Evolutionary conservation across 1,284 basidiomycete genomes (phyloP).

Genomic region (Cystobasidium slooffiae): DNA sequence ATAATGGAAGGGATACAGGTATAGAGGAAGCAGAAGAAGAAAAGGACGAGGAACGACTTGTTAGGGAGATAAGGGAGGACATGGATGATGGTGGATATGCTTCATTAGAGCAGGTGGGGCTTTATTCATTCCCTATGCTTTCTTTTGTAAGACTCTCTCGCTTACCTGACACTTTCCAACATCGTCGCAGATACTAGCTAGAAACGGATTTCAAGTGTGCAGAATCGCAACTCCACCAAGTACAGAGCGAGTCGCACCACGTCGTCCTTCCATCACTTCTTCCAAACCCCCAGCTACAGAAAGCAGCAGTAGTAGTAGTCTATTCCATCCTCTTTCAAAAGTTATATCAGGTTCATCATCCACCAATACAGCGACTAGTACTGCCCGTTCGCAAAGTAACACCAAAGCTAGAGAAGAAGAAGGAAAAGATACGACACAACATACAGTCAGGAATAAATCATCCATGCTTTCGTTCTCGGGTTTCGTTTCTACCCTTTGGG

Average conservation of each 20-base stretch:
- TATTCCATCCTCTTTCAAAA: background rate
- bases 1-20: background rate
- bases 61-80: slow-evolving; percentile 11
- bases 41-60: slow-evolving; percentile 9
- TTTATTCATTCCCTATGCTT: background rate
- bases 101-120: slow-evolving; percentile 39
- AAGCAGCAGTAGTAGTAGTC: background rate
- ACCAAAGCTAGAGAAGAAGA: background rate
- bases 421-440: background rate
- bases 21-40: background rate
- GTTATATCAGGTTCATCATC: background rate
- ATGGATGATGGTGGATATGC: slow-evolving; percentile 35
- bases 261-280: slow-evolving; percentile 10
- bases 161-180: background rate
- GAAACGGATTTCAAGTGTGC: slow-evolving; percentile 35
- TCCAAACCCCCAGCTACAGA: background rate
- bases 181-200: slow-evolving; percentile 29
- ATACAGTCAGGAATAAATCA: slow-evolving; percentile 18
- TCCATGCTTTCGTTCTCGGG: slow-evolving; percentile 29
- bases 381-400: background rate
- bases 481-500: slow-evolving; percentile 36
- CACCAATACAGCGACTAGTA: background rate
- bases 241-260: slow-evolving; percentile 3
- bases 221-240: slow-evolving; percentile 30
- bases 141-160: background rate